Evolutionary conservation across 495 filamentous ascomycete genomes (phyloP).

Genomic region (Penicillium lividum): DNA sequence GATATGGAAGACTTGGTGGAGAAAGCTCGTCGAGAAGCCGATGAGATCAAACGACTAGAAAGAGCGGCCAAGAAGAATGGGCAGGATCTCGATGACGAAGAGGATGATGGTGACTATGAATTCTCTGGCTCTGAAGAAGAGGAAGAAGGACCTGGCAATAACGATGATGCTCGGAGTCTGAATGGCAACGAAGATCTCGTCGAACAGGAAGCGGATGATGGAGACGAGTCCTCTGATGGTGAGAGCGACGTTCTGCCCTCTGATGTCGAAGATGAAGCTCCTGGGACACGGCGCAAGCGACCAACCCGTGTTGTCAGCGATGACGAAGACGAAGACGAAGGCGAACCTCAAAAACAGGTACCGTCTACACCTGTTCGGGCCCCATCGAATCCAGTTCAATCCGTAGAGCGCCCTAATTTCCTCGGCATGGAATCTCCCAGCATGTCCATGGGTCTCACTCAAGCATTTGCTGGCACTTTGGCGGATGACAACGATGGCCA

Average conservation of each 20-base stretch:
- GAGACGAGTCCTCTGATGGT: slow-evolving; percentile 37
- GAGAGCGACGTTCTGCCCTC: slow-evolving; percentile 25
- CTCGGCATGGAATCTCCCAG: slow-evolving; percentile 55
- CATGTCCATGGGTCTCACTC: slow-evolving; percentile 75
- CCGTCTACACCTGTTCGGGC: slow-evolving; percentile 39
- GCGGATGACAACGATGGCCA: slow-evolving; percentile 54
- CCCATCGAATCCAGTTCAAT: slow-evolving; percentile 25
- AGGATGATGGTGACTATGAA: slow-evolving; percentile 58
- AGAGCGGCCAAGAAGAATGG: slow-evolving; percentile 63
- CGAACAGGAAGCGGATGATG: slow-evolving; percentile 44
- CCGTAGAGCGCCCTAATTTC: slow-evolving; percentile 47
- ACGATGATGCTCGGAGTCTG: slow-evolving; percentile 35
- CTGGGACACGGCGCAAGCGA: slow-evolving; percentile 38
- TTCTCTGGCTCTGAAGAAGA: slow-evolving; percentile 56
- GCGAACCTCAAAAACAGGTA: slow-evolving; percentile 35
- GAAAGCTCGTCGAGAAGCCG: slow-evolving; percentile 76
- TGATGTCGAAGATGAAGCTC: slow-evolving; percentile 27
- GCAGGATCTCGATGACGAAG: slow-evolving; percentile 56
- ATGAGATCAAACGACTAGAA: slow-evolving; percentile 76
- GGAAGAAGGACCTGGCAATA: slow-evolving; percentile 23
- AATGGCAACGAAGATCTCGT: slow-evolving; percentile 36
- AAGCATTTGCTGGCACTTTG: slow-evolving; percentile 92
- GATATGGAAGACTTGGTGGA: slow-evolving; percentile 86
- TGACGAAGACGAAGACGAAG: slow-evolving; percentile 54
- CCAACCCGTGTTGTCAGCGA: slow-evolving; percentile 48